Conservation (phyloP, 2,329 filamentous ascomycete genomes). For the Trichoderma arundinaceum region DNA sequence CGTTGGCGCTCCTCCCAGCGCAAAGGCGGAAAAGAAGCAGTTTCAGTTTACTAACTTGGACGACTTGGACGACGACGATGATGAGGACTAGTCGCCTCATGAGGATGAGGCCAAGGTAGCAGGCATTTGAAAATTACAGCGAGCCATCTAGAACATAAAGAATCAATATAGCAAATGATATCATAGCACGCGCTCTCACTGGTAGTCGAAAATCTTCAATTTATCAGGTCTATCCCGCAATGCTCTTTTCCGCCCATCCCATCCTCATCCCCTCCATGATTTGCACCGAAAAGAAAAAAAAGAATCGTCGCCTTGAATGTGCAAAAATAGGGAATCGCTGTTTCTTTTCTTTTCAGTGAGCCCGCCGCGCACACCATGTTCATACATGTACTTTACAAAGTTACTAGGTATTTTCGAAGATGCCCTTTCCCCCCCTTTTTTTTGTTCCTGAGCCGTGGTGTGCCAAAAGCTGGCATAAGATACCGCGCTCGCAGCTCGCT, state of each 20-base stretch:
- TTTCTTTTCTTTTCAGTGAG: constrained; percentile 4
- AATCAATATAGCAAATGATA: too few species aligned
- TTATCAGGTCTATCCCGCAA: constrained; percentile 30
- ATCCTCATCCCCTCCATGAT: background rate
- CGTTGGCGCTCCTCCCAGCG: constrained; percentile 37
- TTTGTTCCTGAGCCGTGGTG: background rate
- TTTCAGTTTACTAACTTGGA: constrained; percentile 62
- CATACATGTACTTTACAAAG: constrained; percentile 44
- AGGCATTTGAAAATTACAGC: background rate
- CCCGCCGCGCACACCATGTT: constrained; percentile 38
- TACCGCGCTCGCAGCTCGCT: background rate
- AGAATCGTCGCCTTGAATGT: constrained; percentile 15
- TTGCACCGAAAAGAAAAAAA: constrained; percentile 9
- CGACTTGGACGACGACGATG: constrained; percentile 59
- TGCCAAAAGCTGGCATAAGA: background rate
- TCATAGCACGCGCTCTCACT: background rate
- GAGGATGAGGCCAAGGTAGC: background rate
- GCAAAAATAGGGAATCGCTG: constrained; percentile 16
- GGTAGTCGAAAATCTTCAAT: background rate
- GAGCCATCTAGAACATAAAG: background rate
- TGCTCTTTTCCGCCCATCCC: constrained; percentile 16
- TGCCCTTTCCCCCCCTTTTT: background rate
- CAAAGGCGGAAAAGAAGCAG: constrained; percentile 54
- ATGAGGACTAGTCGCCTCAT: constrained; percentile 41
- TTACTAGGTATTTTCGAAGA: constrained; percentile 6